Base-by-base conservation (phyloP, 805 yeast species). In the Lipomyces chichibuensis region DNA sequence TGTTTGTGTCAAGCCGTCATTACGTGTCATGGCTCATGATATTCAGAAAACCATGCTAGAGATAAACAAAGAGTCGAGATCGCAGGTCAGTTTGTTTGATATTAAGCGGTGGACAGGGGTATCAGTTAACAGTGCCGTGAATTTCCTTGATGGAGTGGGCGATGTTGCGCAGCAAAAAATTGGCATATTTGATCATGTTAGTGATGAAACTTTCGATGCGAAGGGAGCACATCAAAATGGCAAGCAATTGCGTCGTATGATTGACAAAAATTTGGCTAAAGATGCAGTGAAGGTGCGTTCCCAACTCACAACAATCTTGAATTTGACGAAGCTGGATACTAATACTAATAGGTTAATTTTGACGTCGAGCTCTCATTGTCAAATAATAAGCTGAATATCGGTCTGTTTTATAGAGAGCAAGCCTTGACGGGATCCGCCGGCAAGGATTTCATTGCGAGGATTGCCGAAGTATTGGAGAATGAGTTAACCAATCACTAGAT, bases 321-420 rank as follows among this genome's bases (percentile, higher is more conserved):
- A 43, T 43, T 17, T 14, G n/a, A 27, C 20, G 43, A 20, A 25
- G 25, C 46, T 8, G 27, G 25, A 29, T 35, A 11, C 51, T 29
- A 14, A 35, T 9, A 51, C 20, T 33, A 29, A 14, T 13, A 29
- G 55, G 43, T 70, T 20, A 61, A 69, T 27, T 35, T 68, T 17
- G 74, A 72, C 32, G 59, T 72, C 29, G 73, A 72, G 51, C 59
- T 72, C 23, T 70, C 69, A 29, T 32, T 65, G 11, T 37, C 25
- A 23, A 25, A 17, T 9, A 56, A 53, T 27, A 56, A 57, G n/a
- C 32, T 71, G 20, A 70, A 70, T 37, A 59, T 72, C 14, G 74
- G 74, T 6, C 37, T 72, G 17, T 72, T 72, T 54, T 62, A 35
- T 46, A 32, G 33, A 33, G 69, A 65, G 13, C 60, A 60, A 3